phyloP scores from a whole-genome alignment of 176 grass and related monocot species.

The Alloteropsis semialata region DNA sequence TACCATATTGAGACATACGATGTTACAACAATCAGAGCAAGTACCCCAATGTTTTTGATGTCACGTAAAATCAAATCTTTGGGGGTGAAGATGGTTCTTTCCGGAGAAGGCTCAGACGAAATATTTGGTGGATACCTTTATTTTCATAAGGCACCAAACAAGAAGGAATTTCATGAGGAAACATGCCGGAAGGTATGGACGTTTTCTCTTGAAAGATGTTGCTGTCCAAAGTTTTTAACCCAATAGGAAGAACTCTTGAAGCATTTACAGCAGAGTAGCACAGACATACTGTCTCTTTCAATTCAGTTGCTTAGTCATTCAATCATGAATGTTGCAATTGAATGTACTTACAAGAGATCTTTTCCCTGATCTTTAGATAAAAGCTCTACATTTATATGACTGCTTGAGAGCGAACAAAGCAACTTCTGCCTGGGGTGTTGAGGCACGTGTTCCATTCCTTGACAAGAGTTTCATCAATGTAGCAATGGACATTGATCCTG shows the following conservation, averaged over 20 bases:
- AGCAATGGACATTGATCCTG: conserved; percentile 96
- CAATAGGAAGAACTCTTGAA: background rate
- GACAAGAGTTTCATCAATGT: conserved; percentile 91
- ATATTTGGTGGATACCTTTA: conserved; percentile 98
- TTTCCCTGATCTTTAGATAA: conserved; percentile 68
- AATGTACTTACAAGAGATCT: conserved; percentile 12
- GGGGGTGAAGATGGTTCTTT: conserved; percentile 99
- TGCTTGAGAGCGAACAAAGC: conserved; percentile 95
- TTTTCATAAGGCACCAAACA: conserved; percentile 98
- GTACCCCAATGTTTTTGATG: conserved; percentile 99
- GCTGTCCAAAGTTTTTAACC: background rate
- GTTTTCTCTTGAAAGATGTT: background rate
- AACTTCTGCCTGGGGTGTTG: conserved; percentile 95
- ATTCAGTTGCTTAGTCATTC: conserved; percentile 1
- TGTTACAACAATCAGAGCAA: conserved; percentile 92
- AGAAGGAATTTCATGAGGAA: conserved; percentile 94
- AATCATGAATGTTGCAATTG: background rate
- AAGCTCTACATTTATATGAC: conserved; percentile 96
- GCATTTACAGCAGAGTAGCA: background rate
- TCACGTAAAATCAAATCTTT: conserved; percentile 97
- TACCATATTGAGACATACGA: conserved; percentile 92
- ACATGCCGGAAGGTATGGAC: conserved; percentile 78
- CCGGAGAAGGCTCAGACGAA: conserved; percentile 96
- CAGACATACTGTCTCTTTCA: background rate
- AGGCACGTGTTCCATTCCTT: conserved; percentile 95